phyloP scores from a whole-genome alignment of 768 basidiomycete genomes.

The Arthromyces matolae region DNA sequence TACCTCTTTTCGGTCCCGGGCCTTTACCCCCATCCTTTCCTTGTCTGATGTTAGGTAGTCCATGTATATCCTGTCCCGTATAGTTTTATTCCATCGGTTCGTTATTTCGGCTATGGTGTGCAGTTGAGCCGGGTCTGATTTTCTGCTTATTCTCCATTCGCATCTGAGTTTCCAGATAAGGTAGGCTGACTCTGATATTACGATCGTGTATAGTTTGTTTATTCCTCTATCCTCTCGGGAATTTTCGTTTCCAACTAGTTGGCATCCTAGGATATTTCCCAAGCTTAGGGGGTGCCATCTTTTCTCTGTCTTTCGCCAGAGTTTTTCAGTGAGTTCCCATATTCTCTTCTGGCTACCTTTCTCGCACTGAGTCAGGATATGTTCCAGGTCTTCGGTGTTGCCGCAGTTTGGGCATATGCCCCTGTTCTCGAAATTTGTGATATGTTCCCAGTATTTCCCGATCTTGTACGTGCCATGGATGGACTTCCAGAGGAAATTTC shows the following conservation, averaged over 20 bases:
- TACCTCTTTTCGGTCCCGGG: neutral
- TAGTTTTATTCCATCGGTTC: neutral
- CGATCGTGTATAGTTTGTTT: too few species aligned
- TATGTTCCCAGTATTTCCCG: constrained; percentile 23
- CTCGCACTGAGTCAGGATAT: constrained; percentile 26
- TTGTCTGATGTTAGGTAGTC: neutral
- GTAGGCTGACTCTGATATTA: too few species aligned
- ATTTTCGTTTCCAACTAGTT: too few species aligned
- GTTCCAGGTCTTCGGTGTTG: constrained; percentile 23
- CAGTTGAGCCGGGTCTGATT: neutral
- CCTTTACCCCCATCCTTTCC: neutral
- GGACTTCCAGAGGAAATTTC: constrained; percentile 20
- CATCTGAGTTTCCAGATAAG: too few species aligned
- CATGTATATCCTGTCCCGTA: neutral
- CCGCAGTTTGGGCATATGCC: constrained; percentile 15
- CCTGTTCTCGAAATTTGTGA: constrained; percentile 9
- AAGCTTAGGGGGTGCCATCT: constrained; percentile 5
- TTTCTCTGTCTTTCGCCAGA: neutral
- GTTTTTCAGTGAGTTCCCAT: constrained; percentile 15
- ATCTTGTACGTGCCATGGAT: constrained; percentile 21
- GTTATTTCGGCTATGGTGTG: neutral
- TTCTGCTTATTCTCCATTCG: too few species aligned
- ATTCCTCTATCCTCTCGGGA: too few species aligned
- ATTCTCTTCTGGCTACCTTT: constrained; percentile 17
- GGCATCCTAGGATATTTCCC: too few species aligned